Evolutionary conservation across 2,329 filamentous ascomycete species (phyloP), one percentile per base, ranked within the genome.

Genomic region (Aspergillus udagawae): DNA sequence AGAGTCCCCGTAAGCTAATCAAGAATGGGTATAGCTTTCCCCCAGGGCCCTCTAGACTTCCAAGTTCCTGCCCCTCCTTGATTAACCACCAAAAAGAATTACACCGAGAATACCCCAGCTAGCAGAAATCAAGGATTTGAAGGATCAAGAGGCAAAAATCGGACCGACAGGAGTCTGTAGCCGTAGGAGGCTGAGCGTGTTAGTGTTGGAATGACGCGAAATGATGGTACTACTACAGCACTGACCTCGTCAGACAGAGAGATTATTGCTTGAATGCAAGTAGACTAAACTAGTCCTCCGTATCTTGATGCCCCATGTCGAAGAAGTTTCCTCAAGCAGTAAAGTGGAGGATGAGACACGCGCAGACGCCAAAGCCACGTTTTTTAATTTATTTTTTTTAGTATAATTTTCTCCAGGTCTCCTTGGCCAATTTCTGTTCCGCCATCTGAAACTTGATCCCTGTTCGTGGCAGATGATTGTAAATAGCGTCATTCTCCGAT

Each of bases 321-420:
- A 57, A 53, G 57, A 55, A 58, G 57, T 59, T 59, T 57, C 59
- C 57, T 54, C 57, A 61, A 61, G 57, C 57, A 47, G 54, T 48
- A 56, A 49, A 50, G 48, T 53, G 47, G 51, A 47, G 44, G 44
- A 23, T 57, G 49, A 53, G 54, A 59, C 59, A 57, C 53, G 54
- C 56, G 50, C 54, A 61, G 59, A 49, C 50, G 54, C 57, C 57
- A 61, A 50, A 53, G 54, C 59, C 59, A 61, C 59, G 59, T 61
- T 61, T 56, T 32, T 23, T 28, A 50, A 56, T 52, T 27, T 47
- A 27, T 25, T 47, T 47, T 25, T 20, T 20, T 23, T 47, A 5
- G 9, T 14, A 45, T 45, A 23, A 45, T 45, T 23, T 1, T 45
- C 32, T 38, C 14, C 32, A 38, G 14, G 14, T 38, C 14, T 38